phyloP scores from a whole-genome alignment of 179 eudicot genomes.

The Carnegiea gigantea region DNA sequence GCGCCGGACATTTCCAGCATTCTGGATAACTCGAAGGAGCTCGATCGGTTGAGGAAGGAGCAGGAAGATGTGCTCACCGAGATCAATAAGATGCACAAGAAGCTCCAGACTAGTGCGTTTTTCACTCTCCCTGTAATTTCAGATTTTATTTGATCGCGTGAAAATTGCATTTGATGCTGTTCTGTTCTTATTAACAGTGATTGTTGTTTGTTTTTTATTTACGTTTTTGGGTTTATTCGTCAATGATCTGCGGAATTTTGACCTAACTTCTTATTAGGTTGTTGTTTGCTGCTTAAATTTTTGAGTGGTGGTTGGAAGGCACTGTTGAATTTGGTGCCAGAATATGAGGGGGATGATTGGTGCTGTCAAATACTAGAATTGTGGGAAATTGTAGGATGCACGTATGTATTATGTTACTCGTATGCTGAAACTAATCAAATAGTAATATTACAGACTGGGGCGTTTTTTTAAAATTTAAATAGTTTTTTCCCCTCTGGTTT shows the following conservation, averaged over 20 bases:
- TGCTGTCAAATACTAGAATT: background rate
- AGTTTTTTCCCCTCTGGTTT: background rate
- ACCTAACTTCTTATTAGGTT: background rate
- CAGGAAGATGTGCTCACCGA: conserved; percentile 58
- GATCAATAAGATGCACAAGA: conserved; percentile 81
- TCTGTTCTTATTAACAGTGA: background rate
- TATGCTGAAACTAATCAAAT: background rate
- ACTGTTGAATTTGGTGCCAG: background rate
- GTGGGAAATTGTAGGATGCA: background rate
- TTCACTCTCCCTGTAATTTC: background rate
- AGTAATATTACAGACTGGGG: background rate
- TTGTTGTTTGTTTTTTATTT: background rate
- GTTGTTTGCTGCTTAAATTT: background rate
- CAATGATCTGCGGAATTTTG: background rate
- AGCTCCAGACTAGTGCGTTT: conserved; percentile 67
- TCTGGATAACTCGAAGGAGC: conserved; percentile 62
- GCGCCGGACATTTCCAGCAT: conserved; percentile 55
- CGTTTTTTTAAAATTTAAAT: background rate
- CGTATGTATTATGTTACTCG: background rate
- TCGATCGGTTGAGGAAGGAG: conserved; percentile 75
- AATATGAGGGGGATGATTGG: background rate
- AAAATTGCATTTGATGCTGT: background rate
- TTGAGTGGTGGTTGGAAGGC: background rate
- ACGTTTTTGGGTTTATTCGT: background rate
- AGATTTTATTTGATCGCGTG: background rate